Evolutionary conservation across 2,329 filamentous ascomycete genomes (phyloP), one percentile per base, ranked within the genome.

Genomic region (Monosporascus sp.): DNA sequence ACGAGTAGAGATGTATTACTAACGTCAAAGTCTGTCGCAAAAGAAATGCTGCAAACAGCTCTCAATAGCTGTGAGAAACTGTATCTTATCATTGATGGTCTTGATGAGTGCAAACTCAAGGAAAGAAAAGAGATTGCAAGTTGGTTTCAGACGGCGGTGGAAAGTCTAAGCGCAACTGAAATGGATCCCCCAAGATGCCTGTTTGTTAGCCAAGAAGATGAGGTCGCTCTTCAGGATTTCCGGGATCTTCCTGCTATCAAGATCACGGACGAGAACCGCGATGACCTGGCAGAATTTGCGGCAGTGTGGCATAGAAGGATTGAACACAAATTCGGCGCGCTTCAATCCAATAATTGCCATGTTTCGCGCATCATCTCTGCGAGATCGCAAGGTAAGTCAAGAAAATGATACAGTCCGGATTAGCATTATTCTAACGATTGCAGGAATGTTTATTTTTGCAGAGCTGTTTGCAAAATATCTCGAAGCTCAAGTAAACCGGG

Each of bases 41-140:
- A 66, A 39, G 60, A 70, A 25, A 56, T 74, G 37, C 54, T 75
- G 7, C 52, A 60, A 18, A 57, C 60, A 5, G 59, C 60, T 25
- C 53, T 72, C 1, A 44, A 62, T 14, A 66, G 55, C 48, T 65
- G 58, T 22, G 51, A 59, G 15, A 62, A 57, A 31, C 54, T 62
- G 8, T 71, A 68, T 49, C 61, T 75, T 14, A 57, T 76, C 3
- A 57, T 76, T 41, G 74, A 76, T 59, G 74, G 74, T 0, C 54
- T 76, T 20, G 73, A 76, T 54, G 73, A 75, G 58, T 75, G 72
- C 50, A 54, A 60, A 8, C 45, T 50, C 45, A 53, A 58, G 1
- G 62, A 74, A 27, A 60, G 69, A 37, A 68, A 65, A 46, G 51
- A 60, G 15, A 66, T 73, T 20, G 41, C 65, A 8, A 49, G 50